Percentiles rank a stretch among this genome's conserved stretches.
These are phyloP conservation scores for Candida tunisiensis DNA, from an alignment of 1,139 yeast species.

Conservation along the genomic window DNA sequence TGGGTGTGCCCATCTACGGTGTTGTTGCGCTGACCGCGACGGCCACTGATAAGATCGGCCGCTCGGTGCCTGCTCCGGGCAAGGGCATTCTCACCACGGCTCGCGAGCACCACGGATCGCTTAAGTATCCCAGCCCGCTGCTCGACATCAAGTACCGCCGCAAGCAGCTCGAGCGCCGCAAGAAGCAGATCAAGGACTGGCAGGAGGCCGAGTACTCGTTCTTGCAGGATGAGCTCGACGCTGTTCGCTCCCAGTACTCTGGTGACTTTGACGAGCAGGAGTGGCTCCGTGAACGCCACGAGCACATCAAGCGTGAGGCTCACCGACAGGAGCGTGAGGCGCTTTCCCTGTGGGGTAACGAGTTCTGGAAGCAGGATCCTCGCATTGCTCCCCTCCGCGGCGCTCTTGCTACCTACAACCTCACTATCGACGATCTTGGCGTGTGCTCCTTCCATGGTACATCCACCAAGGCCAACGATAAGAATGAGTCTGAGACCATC, in stretches of 20 bases:
- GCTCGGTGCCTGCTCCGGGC: conserved; percentile 99
- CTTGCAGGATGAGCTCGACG: conserved; percentile 53
- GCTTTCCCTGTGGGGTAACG: conserved; percentile 89
- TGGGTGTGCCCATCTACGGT: conserved; percentile 99
- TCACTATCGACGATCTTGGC: conserved; percentile 86
- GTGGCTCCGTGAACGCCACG: conserved; percentile 78
- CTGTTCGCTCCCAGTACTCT: conserved; percentile 30
- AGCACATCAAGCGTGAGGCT: conserved; percentile 77
- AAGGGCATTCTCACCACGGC: conserved; percentile 98
- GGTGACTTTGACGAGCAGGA: no score
- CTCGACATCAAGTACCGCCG: conserved; percentile 87
- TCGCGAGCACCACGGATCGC: conserved; percentile 66
- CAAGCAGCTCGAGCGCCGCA: conserved; percentile 74
- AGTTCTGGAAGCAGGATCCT: conserved; percentile 79
- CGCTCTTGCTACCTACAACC: conserved; percentile 82
- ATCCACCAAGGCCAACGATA: conserved; percentile 93
- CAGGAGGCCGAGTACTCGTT: conserved; percentile 63
- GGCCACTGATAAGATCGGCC: conserved; percentile 96
- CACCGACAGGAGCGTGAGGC: conserved; percentile 76
- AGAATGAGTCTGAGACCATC: conserved; percentile 88
- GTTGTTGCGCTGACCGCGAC: conserved; percentile 88
- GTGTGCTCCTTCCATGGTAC: conserved; percentile 99
- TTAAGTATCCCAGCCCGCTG: conserved; percentile 67
- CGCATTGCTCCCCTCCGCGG: conserved; percentile 97
- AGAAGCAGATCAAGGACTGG: conserved; percentile 68